Evolutionary conservation across 129 eudicot species (phyloP).

Genomic region (Centaurea solstitialis): DNA sequence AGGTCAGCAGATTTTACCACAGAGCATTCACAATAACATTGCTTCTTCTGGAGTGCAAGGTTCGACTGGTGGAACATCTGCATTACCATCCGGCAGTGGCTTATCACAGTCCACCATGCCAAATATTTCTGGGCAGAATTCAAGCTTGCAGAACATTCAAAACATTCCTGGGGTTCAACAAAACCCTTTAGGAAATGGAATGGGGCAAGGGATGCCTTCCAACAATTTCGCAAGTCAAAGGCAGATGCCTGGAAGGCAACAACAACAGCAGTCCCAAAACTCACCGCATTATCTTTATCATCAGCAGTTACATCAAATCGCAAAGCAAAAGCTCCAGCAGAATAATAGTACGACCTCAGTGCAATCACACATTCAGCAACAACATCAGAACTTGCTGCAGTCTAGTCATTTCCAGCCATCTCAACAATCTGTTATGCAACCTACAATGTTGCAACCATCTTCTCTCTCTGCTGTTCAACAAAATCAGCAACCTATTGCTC

Average conservation of each 20-base stretch:
- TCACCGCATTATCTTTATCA: conserved; percentile 50
- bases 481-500: conserved; percentile 53
- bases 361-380: conserved; percentile 72
- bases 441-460: conserved; percentile 52
- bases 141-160: conserved; percentile 57
- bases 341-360: conserved; percentile 29
- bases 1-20: conserved; percentile 36
- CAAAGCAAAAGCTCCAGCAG: conserved; percentile 34
- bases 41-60: conserved; percentile 42
- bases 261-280: conserved; percentile 53
- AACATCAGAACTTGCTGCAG: conserved; percentile 50
- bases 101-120: conserved; percentile 55
- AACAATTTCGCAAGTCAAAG: conserved; percentile 60
- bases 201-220: conserved; percentile 58
- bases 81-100: conserved; percentile 41
- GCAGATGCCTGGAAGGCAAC: conserved; percentile 63
- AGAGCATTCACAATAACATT: conserved; percentile 34
- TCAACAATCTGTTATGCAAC: conserved; percentile 64
- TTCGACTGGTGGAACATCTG: conserved; percentile 46
- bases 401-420: conserved; percentile 51
- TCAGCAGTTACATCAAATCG: conserved; percentile 54
- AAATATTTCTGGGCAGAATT: conserved; percentile 49
- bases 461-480: conserved; percentile 39
- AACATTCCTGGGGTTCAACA: conserved; percentile 49
- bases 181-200: conserved; percentile 49